These are phyloP conservation scores for Lichtheimia corymbifera DNA, from an alignment of 371 early-diverging fungal genomes.

Conservation along the genomic window DNA sequence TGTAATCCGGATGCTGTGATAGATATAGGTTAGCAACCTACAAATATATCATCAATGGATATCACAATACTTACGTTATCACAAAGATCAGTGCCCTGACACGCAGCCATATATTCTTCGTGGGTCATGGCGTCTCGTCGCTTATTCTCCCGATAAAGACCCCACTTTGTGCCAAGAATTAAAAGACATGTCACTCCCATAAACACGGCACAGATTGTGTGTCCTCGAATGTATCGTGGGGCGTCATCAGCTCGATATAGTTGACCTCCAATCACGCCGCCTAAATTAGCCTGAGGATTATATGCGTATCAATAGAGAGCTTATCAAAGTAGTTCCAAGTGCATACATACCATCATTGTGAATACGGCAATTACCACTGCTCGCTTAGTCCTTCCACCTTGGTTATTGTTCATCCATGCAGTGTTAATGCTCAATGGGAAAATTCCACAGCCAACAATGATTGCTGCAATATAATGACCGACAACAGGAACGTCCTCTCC, in stretches of 20 bases:
- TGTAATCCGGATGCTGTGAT: no score
- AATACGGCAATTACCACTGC: conserved; percentile 61
- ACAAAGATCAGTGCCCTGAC: conserved; percentile 47
- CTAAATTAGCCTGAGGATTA: conserved; percentile 31
- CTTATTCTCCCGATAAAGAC: conserved; percentile 20
- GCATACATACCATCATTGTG: conserved; percentile 32
- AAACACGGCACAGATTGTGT: conserved; percentile 41
- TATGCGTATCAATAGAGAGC: neutral
- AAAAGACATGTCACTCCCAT: conserved; percentile 42
- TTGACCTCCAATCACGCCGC: conserved; percentile 63
- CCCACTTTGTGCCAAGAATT: conserved; percentile 43
- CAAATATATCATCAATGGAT: conserved; percentile 3
- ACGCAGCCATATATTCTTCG: conserved; percentile 48
- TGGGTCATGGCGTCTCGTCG: conserved; percentile 9
- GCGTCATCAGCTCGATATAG: conserved; percentile 63
- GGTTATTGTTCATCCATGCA: conserved; percentile 63
- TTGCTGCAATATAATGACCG: conserved; percentile 50
- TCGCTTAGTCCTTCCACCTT: conserved; percentile 66
- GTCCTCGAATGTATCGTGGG: conserved; percentile 54
- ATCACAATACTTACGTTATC: conserved; percentile 33
- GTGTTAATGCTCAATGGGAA: conserved; percentile 54
- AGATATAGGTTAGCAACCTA: no score
- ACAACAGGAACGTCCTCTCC: conserved; percentile 5
- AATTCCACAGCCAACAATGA: conserved; percentile 53
- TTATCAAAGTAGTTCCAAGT: no score